These are phyloP conservation scores for Coffea canephora DNA, from an alignment of 257 asterid genomes.

Conservation along the genomic window DNA sequence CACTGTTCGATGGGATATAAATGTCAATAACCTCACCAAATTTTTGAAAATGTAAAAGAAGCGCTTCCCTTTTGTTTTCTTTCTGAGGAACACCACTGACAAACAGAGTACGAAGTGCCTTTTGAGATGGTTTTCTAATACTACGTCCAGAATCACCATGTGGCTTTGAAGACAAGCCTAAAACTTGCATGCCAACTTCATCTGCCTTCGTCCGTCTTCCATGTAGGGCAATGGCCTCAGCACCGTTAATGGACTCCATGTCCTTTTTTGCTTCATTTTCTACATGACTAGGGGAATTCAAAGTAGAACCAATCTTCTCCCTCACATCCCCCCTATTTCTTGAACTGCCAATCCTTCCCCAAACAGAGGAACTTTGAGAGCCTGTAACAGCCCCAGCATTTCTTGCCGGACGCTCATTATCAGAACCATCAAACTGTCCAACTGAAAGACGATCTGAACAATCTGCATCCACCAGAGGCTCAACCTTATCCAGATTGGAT, in stretches of 20 bases:
- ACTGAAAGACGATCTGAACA: constrained; percentile 35
- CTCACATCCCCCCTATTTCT: constrained; percentile 44
- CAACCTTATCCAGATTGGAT: constrained; percentile 49
- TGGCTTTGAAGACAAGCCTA: constrained; percentile 47
- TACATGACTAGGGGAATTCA: constrained; percentile 37
- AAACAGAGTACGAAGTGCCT: constrained; percentile 76
- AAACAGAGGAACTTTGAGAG: constrained; percentile 64
- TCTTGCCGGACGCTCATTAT: constrained; percentile 38
- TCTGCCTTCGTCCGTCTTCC: constrained; percentile 42
- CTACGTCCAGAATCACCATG: constrained; percentile 49
- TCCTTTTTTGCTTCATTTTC: constrained; percentile 40
- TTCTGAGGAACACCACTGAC: constrained; percentile 76
- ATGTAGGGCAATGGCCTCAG: constrained; percentile 34
- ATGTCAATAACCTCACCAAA: constrained; percentile 86
- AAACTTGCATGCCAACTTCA: constrained; percentile 37
- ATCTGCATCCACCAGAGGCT: constrained; percentile 40
- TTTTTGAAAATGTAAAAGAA: constrained; percentile 84
- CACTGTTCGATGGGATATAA: constrained; percentile 64
- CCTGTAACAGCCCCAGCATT: constrained; percentile 39
- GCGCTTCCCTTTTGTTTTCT: constrained; percentile 86
- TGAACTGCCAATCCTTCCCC: constrained; percentile 68
- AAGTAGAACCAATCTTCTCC: constrained; percentile 44
- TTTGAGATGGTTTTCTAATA: constrained; percentile 59
- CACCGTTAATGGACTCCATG: constrained; percentile 36
- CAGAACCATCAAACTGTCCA: constrained; percentile 50